Percentiles rank a stretch among this genome's conserved stretches.
These are phyloP conservation scores for Periconia macrospinosa DNA, from an alignment of 2,329 filamentous ascomycete genomes.

Conservation along the genomic window DNA sequence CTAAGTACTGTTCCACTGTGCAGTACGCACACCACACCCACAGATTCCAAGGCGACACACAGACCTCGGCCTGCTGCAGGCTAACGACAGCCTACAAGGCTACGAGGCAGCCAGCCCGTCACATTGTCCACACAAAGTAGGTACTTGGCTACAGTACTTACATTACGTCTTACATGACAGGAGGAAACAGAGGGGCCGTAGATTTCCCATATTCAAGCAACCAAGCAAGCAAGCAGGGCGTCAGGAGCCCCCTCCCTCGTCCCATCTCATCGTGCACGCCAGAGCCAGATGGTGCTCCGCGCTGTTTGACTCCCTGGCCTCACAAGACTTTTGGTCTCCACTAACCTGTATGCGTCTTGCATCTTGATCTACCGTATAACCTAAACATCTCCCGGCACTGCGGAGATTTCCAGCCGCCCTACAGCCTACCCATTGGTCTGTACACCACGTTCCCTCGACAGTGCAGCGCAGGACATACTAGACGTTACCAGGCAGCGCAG, in stretches of 20 bases:
- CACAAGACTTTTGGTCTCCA: conserved; percentile 37
- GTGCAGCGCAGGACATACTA: conserved; percentile 22
- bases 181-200: background rate
- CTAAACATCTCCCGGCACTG: conserved; percentile 35
- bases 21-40: no score
- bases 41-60: no score
- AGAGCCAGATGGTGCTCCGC: conserved; percentile 39
- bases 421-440: conserved; percentile 30
- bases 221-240: background rate
- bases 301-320: conserved; percentile 27
- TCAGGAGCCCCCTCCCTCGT: background rate
- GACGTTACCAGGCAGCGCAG: background rate
- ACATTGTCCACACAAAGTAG: no score
- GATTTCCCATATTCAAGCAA: background rate
- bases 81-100: no score
- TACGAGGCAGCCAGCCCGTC: no score
- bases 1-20: no score
- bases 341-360: conserved; percentile 39
- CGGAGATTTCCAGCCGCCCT: conserved; percentile 38
- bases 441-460: conserved; percentile 11
- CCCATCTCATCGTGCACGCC: conserved; percentile 26
- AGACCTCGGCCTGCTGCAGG: no score
- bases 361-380: conserved; percentile 41
- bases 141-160: no score
- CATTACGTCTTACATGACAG: background rate